Evolutionary conservation across 768 basidiomycete genomes (phyloP).

Genomic region (Favolaschia claudopus): DNA sequence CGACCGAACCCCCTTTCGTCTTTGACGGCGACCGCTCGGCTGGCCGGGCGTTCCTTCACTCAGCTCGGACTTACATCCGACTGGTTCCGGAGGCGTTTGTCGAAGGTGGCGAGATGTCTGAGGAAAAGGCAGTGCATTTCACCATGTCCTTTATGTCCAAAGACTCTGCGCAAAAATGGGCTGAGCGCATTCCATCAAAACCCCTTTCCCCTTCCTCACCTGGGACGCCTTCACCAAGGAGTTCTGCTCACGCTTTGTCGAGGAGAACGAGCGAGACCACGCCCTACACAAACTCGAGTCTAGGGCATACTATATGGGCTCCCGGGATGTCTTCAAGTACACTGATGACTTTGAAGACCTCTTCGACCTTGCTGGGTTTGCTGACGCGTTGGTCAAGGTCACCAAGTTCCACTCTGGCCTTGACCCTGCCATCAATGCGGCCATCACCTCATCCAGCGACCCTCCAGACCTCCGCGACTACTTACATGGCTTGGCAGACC

Average conservation of each 20-base stretch:
- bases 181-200: background rate
- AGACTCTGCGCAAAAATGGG: background rate
- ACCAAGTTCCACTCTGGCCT: background rate
- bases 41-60: background rate
- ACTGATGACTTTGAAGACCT: no score
- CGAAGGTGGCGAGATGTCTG: background rate
- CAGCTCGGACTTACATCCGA: background rate
- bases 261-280: background rate
- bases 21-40: background rate
- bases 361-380: background rate
- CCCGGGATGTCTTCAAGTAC: no score
- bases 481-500: no score
- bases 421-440: background rate
- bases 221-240: background rate
- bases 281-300: background rate
- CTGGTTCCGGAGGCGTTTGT: background rate
- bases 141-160: background rate
- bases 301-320: background rate
- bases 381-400: background rate
- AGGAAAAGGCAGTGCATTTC: background rate
- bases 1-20: constrained; percentile 1
- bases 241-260: background rate
- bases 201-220: background rate
- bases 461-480: background rate
- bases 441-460: background rate